Percentiles rank a stretch among this genome's conserved stretches.
phyloP scores from a whole-genome alignment of 192 early-diverging fungal species.

The Diversispora epigaea region DNA sequence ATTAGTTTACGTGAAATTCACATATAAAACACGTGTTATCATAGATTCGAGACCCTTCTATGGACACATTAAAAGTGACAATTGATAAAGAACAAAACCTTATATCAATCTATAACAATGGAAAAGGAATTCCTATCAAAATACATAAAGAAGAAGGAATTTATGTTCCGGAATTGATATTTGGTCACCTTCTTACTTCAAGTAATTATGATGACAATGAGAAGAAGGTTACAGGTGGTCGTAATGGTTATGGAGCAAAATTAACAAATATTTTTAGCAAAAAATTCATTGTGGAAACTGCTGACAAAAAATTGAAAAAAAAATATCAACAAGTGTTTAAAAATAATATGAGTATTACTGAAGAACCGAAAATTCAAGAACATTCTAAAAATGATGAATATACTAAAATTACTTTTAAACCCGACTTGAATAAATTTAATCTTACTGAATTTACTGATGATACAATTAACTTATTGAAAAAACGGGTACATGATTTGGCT shows the following conservation, averaged over 20 bases:
- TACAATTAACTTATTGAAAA: conserved; percentile 81
- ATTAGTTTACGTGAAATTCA: not conserved
- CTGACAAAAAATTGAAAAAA: conserved; percentile 64
- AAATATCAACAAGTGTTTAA: conserved; percentile 84
- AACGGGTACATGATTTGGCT: conserved; percentile 92
- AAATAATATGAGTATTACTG: conserved; percentile 87
- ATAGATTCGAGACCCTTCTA: conserved; percentile 79
- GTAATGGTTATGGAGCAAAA: conserved; percentile 94
- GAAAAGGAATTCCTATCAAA: conserved; percentile 91
- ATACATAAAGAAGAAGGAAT: conserved; percentile 86
- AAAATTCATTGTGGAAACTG: conserved; percentile 92
- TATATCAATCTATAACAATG: conserved; percentile 94
- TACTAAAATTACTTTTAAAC: conserved; percentile 92
- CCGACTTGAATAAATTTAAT: conserved; percentile 89
- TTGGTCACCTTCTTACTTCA: conserved; percentile 94
- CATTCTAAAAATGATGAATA: conserved; percentile 73
- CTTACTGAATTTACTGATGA: conserved; percentile 73
- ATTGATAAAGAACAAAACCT: conserved; percentile 75
- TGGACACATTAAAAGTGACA: conserved; percentile 85
- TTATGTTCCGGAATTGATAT: conserved; percentile 97
- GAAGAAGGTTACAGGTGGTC: conserved; percentile 92
- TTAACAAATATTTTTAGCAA: conserved; percentile 96
- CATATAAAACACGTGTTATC: not conserved
- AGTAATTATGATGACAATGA: conserved; percentile 96
- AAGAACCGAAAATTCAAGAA: conserved; percentile 70